Evolutionary conservation across 2,329 filamentous ascomycete species (phyloP).

Genomic region (Alternaria atra): DNA sequence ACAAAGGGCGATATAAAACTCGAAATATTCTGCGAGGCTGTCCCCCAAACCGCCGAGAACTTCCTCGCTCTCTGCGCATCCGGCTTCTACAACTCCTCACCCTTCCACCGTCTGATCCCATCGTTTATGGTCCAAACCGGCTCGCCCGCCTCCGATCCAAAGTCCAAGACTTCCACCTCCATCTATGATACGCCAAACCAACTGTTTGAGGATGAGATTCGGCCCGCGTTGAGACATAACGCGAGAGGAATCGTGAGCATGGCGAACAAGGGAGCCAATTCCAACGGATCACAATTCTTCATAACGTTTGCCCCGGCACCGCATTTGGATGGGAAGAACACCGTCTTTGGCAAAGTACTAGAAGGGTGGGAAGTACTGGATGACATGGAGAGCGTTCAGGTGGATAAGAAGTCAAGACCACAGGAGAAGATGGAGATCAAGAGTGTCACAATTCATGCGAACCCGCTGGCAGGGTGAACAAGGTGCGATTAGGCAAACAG

Average conservation of each 20-base stretch:
- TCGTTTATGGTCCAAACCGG: constrained; percentile 84
- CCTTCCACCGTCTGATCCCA: constrained; percentile 82
- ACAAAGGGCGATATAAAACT: constrained; percentile 90
- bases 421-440: constrained; percentile 73
- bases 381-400: constrained; percentile 73
- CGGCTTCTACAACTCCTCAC: constrained; percentile 76
- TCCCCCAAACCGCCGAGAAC: constrained; percentile 93
- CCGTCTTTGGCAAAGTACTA: constrained; percentile 79
- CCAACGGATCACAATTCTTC: constrained; percentile 85
- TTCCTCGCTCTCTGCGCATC: constrained; percentile 88
- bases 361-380: constrained; percentile 69
- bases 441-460: constrained; percentile 77
- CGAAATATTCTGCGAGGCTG: constrained; percentile 94
- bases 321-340: constrained; percentile 85
- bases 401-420: constrained; percentile 81
- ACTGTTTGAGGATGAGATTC: constrained; percentile 82
- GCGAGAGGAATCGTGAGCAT: constrained; percentile 76
- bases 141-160: constrained; percentile 59
- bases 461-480: constrained; percentile 70
- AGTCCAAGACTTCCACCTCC: constrained; percentile 72
- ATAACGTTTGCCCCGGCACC: constrained; percentile 78
- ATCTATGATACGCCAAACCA: constrained; percentile 66
- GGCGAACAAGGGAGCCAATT: constrained; percentile 78
- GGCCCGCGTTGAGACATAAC: constrained; percentile 73
- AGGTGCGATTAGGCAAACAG: neutral